Evolutionary conservation across 1,139 yeast genomes (phyloP).

Genomic region (Pneumocystis canis): DNA sequence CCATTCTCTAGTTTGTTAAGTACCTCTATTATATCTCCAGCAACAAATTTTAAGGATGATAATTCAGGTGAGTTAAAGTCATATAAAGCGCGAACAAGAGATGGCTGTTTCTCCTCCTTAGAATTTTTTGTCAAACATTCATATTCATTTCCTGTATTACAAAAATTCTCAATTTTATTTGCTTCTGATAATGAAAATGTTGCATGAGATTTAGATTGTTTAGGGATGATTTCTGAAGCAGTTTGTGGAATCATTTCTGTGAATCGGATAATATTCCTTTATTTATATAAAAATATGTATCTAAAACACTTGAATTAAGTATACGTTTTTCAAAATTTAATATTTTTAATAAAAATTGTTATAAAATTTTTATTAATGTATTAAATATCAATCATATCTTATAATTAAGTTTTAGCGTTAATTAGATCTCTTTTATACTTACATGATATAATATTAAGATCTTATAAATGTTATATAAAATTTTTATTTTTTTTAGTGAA

Average conservation of each 20-base stretch:
- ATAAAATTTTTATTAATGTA: not conserved
- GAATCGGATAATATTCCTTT: not conserved
- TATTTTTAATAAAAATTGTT: not conserved
- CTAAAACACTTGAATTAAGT: not conserved
- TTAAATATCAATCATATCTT: not conserved
- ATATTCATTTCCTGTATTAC: not conserved
- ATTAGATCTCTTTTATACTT: too few species aligned
- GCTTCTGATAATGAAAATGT: not conserved
- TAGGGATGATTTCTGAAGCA: not conserved
- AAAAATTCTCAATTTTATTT: not conserved
- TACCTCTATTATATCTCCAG: slow-evolving; percentile 46
- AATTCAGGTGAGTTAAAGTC: slow-evolving; percentile 55
- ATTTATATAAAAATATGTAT: not conserved
- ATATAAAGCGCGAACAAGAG: slow-evolving; percentile 56
- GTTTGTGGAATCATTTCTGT: not conserved
- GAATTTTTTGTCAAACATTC: not conserved
- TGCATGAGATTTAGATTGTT: not conserved
- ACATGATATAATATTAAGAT: too few species aligned
- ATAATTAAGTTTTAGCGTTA: too few species aligned
- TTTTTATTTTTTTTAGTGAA: not conserved
- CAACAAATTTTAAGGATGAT: slow-evolving; percentile 60
- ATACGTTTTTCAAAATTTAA: not conserved
- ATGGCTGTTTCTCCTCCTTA: not conserved
- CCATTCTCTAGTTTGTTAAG: slow-evolving; percentile 35
- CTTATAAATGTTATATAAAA: not conserved